Evolutionary conservation across 306 rosid species (phyloP), one percentile per base, ranked within the genome.

Genomic region (Quercus glauca): DNA sequence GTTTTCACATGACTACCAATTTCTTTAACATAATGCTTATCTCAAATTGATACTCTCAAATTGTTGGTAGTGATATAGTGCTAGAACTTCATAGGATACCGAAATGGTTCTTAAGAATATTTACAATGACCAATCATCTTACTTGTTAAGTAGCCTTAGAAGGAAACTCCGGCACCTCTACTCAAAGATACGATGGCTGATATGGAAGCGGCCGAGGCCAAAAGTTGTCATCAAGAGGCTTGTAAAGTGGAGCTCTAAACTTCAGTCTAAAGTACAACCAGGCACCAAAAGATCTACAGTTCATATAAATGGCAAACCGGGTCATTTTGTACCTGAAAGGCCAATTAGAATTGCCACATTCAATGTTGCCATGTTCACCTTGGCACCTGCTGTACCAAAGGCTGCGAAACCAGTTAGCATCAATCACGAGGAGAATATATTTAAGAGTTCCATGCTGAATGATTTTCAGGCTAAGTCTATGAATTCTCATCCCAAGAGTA

Each of bases 361-460:
- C 87, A 93, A 93, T 78, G 98, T 93, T 76, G 98, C 98, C 58
- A 93, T 93, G 98, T 93, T 93, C 80, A 88, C 98, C 11, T 92
- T 93, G 55, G 98, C 98, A 20, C 97, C 97, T 77, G 98, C 97
- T 13, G 82, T 91, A 75, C 85, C 97, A 56, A 91, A 86, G 73
- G 35, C 77, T 83, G 96, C 79, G 59, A 83, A 86, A 2, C 55
- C 64, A 45, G 52, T 82, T 53, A 37, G 65, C 29, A 67, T 80
- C 18, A 59, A 73, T 37, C 82, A 80, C 37, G 75, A 78, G 69
- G 26, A 85, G 57, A 85, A 78, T 21, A 73, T 49, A 14, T 51
- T 80, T 49, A 79, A 78, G 69, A 77, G 74, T 51, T 28, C 86
- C 6, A 3, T 55, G 19, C 84, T 69, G 69, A 71, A 23, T 71